Evolutionary conservation across 2,329 filamentous ascomycete species (phyloP).

Genomic region (Pseudocercospora fuligena): DNA sequence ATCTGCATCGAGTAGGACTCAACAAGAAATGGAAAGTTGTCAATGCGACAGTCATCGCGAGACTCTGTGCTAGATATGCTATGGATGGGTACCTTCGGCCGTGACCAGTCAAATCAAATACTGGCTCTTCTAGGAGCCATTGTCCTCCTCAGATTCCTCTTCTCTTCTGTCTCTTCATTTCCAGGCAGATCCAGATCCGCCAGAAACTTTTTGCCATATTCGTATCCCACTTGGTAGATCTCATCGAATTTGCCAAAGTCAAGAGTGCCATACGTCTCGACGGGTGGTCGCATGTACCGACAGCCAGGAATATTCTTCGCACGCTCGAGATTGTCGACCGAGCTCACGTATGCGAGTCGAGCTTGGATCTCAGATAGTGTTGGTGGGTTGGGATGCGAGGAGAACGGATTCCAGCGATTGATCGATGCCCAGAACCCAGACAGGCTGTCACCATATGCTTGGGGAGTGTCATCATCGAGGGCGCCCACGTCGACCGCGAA

Average conservation of each 20-base stretch:
- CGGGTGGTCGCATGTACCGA: conserved; percentile 93
- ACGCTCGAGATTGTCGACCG: conserved; percentile 89
- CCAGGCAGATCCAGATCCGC: conserved; percentile 71
- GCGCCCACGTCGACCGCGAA: conserved; percentile 95
- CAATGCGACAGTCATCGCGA: not conserved
- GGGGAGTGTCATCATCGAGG: conserved; percentile 88
- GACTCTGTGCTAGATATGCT: not conserved
- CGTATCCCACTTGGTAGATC: conserved; percentile 88
- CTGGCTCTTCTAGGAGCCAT: conserved; percentile 57
- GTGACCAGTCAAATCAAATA: conserved; percentile 40
- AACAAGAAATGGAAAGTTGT: too few relatives aligned
- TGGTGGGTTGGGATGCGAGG: conserved; percentile 83
- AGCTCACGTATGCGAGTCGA: conserved; percentile 90
- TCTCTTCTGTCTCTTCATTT: conserved; percentile 56
- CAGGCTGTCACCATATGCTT: conserved; percentile 89
- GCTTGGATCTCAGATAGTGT: conserved; percentile 96
- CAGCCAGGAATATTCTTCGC: conserved; percentile 91
- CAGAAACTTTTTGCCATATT: conserved; percentile 81
- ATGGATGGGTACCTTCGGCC: not conserved
- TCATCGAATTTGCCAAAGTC: conserved; percentile 99
- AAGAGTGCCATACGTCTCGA: conserved; percentile 90
- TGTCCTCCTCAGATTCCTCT: conserved; percentile 57
- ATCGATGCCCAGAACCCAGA: conserved; percentile 94
- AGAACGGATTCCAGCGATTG: conserved; percentile 98
- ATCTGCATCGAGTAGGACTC: too few relatives aligned